Evolutionary conservation across 192 early-diverging fungal genomes (phyloP), one percentile per base, ranked within the genome.

Genomic region (Spizellomyces punctatus): DNA sequence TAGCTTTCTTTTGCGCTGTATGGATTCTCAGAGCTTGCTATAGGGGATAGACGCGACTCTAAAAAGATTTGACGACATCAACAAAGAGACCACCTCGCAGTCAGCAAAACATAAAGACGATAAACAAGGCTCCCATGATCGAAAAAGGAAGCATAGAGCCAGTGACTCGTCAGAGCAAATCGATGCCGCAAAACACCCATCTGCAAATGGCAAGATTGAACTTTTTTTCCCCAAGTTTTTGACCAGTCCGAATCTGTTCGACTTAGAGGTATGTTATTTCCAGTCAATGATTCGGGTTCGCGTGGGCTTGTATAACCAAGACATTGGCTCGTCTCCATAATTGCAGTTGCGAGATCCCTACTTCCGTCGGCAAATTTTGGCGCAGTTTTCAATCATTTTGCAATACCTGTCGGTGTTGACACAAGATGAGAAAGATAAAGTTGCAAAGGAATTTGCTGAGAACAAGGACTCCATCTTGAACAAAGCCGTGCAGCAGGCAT

Each of bases 371-470:
- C 92, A 93, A 68, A 86, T 98, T 7, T 79, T 98, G 41, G 80
- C 95, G 19, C 95, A 98, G 76, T 81, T 92, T 41, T 76, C 94
- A n/a, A 93, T 98, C n/a, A 81, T 94, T 8, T 78, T 94, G 17
- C 89, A 93, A 63, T 94, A 92, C 77, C 82, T 91, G 1, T 73
- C 86, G 54, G 75, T 79, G 22, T 80, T 90, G 63, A 71, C 88
- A 55, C 70, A 80, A 36, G 45, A 73, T 41, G 79, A 81, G 56
- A 76, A 81, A 45, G 19, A 87, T 21, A 68, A 80, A 12, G 76
- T 74, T 43, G 81, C 83, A 17, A 83, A 79, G 8, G 19, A 71
- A 0, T 16, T 76, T 49, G 50, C 50, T 1, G 66, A 67, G 19
- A 71, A 66, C 45, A 56, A 77, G 3, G 74, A 79, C 2, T 79